These are phyloP conservation scores for Candida coquimbonensis DNA, from an alignment of 805 yeast species.

Conservation along the genomic window DNA sequence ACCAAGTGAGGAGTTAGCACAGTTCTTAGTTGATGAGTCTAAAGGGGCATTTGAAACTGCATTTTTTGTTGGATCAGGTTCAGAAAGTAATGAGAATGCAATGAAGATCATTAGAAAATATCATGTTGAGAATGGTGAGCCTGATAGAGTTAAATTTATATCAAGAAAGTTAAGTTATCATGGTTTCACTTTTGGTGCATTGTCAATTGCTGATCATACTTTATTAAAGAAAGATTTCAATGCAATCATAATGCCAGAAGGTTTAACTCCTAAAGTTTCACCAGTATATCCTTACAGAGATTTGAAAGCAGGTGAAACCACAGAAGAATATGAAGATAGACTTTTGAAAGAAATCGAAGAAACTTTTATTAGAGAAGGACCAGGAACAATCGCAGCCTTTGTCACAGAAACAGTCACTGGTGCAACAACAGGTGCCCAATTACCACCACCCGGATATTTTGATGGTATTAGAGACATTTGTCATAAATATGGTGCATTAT, in stretches of 20 bases:
- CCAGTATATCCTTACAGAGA: constrained; percentile 26
- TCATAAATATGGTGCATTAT: constrained; percentile 42
- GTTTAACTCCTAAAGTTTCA: constrained; percentile 20
- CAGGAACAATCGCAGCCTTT: constrained; percentile 37
- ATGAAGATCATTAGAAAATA: constrained; percentile 48
- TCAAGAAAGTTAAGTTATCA: constrained; percentile 42
- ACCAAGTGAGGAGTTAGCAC: constrained; percentile 35
- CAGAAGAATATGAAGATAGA: constrained; percentile 33
- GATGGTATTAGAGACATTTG: constrained; percentile 39
- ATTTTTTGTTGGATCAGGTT: constrained; percentile 49
- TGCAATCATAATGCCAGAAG: constrained; percentile 21
- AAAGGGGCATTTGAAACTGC: constrained; percentile 36
- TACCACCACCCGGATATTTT: constrained; percentile 40
- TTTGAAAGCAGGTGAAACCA: constrained; percentile 26
- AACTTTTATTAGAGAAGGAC: constrained; percentile 33
- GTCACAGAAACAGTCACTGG: constrained; percentile 41
- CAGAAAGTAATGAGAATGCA: constrained; percentile 63
- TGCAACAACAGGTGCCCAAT: constrained; percentile 37
- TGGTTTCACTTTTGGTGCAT: constrained; percentile 41
- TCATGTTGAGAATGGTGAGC: constrained; percentile 36
- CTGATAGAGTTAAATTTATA: constrained; percentile 35
- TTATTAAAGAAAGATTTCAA: constrained; percentile 30
- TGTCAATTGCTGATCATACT: constrained; percentile 33
- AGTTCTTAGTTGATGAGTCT: constrained; percentile 36
- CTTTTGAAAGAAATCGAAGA: constrained; percentile 36